Conservation (phyloP, 2,329 filamentous ascomycete species). For the Ophiognomonia clavigignenti-juglandacearum region DNA sequence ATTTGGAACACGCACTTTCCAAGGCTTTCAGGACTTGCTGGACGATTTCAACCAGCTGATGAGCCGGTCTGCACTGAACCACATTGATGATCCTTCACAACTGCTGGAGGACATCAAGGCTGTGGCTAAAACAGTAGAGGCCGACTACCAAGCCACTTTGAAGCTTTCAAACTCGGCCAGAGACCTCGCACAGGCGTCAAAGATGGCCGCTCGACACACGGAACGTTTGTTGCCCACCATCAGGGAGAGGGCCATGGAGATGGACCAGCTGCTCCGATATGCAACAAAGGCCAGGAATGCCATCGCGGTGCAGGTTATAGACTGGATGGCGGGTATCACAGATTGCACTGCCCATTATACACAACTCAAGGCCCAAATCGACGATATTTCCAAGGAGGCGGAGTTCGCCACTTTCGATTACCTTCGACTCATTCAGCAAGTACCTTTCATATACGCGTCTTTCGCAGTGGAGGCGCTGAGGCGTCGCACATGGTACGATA, state of each 20-base stretch:
- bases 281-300: constrained; percentile 63
- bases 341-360: constrained; percentile 72
- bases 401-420: constrained; percentile 77
- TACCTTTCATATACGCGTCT: constrained; percentile 87
- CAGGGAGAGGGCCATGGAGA: constrained; percentile 50
- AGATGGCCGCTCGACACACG: constrained; percentile 59
- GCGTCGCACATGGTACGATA: constrained; percentile 85
- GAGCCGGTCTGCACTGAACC: constrained; percentile 49
- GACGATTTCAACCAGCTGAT: constrained; percentile 34
- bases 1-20: constrained; percentile 53
- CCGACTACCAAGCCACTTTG: constrained; percentile 76
- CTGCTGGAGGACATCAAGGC: constrained; percentile 82
- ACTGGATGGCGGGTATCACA: constrained; percentile 78
- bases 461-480: constrained; percentile 81
- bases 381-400: constrained; percentile 66
- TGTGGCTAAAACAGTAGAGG: constrained; percentile 78
- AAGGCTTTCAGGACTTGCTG: constrained; percentile 47
- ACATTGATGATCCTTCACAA: constrained; percentile 59
- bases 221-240: constrained; percentile 57
- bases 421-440: constrained; percentile 71
- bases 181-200: constrained; percentile 57
- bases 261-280: constrained; percentile 55
- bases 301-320: constrained; percentile 59
- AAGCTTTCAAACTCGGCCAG: constrained; percentile 60
- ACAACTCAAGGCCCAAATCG: constrained; percentile 67